Percentiles rank a stretch among this genome's conserved stretches.
Evolutionary conservation across 1,139 yeast species (phyloP).

Genomic region (Pichia sp.): DNA sequence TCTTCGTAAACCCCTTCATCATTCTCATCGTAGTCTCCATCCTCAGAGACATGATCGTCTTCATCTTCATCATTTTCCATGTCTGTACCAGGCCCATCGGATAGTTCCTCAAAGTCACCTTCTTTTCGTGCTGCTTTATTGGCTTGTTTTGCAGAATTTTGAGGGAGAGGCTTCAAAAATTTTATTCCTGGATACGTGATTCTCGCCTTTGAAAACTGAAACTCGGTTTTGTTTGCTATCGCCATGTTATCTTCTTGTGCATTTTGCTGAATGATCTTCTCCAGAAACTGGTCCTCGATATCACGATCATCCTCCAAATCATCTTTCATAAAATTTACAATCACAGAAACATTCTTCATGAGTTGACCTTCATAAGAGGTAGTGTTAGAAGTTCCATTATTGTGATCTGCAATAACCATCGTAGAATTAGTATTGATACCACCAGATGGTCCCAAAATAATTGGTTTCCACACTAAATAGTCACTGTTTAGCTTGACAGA

Average conservation of each 20-base stretch:
- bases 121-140: slow-evolving; percentile 11
- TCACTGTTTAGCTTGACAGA: slow-evolving; percentile 51
- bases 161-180: slow-evolving; percentile 8
- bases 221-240: background rate
- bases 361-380: slow-evolving; percentile 29
- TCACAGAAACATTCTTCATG: slow-evolving; percentile 42
- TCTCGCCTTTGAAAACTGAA: slow-evolving; percentile 13
- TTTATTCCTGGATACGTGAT: slow-evolving; percentile 35
- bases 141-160: too few species aligned
- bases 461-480: slow-evolving; percentile 71
- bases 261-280: slow-evolving; percentile 31
- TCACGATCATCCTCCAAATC: slow-evolving; percentile 30
- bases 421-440: slow-evolving; percentile 64
- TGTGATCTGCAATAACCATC: slow-evolving; percentile 30
- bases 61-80: slow-evolving; percentile 13
- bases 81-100: background rate
- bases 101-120: background rate
- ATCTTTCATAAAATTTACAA: slow-evolving; percentile 20
- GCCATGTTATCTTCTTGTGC: slow-evolving; percentile 14
- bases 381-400: background rate
- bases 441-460: slow-evolving; percentile 79
- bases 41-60: slow-evolving; percentile 11
- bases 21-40: slow-evolving; percentile 15
- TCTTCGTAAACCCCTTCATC: slow-evolving; percentile 11
- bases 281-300: slow-evolving; percentile 51